Evolutionary conservation across 768 basidiomycete species (phyloP).

Genomic region (Agaricus subrufescens): DNA sequence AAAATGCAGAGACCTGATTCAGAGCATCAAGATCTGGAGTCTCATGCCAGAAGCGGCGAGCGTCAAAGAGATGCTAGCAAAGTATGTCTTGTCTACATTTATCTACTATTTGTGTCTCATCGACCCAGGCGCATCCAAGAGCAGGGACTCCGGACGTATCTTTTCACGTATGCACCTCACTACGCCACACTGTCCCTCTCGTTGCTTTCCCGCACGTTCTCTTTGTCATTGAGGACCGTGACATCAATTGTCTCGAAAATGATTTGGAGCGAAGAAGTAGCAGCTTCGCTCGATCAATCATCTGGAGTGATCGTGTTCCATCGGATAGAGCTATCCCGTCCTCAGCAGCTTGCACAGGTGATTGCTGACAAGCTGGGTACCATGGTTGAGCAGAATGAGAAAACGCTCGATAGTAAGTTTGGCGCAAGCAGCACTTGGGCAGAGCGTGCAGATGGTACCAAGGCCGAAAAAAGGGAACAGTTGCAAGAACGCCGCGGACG

Average conservation of each 20-base stretch:
- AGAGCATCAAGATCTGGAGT: conserved; percentile 97
- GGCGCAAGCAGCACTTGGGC: conserved; percentile 62
- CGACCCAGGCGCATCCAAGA: conserved; percentile 87
- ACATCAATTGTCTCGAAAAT: conserved; percentile 94
- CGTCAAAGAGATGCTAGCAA: conserved; percentile 93
- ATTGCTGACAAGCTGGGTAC: conserved; percentile 84
- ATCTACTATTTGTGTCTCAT: neutral
- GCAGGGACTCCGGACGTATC: conserved; percentile 92
- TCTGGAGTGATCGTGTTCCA: conserved; percentile 91
- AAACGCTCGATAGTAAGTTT: conserved; percentile 79
- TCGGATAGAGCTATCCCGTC: conserved; percentile 79
- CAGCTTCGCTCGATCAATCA: conserved; percentile 90
- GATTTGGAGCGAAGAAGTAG: conserved; percentile 97
- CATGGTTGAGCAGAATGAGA: conserved; percentile 92
- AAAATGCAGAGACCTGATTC: conserved; percentile 86
- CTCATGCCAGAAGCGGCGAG: conserved; percentile 84
- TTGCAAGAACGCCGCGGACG: conserved; percentile 73
- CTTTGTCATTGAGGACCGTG: conserved; percentile 72
- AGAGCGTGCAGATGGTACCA: conserved; percentile 63
- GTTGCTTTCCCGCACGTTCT: conserved; percentile 85
- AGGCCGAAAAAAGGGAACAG: conserved; percentile 80
- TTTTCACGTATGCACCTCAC: conserved; percentile 95
- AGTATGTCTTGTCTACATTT: conserved; percentile 43
- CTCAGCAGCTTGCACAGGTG: conserved; percentile 85
- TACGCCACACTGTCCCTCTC: conserved; percentile 89